Conservation (phyloP, 108 stramenopile species). For the Nitzschia sp. region DNA sequence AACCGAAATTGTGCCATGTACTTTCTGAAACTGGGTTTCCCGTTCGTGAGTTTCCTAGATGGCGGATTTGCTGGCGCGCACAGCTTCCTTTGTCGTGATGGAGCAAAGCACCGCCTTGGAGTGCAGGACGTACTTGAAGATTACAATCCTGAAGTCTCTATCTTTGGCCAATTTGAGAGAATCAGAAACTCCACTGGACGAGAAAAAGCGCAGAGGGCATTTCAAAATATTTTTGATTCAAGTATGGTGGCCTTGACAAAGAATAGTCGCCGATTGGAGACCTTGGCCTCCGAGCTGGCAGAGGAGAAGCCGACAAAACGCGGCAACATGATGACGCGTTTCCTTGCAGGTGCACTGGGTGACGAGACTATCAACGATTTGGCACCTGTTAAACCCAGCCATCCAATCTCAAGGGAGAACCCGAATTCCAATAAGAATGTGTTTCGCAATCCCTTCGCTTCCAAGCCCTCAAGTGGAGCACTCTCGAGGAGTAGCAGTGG, state of each 20-base stretch:
- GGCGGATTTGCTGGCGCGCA: constrained; percentile 88
- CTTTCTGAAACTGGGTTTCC: constrained; percentile 88
- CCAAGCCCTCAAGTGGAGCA: not conserved
- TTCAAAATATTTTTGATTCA: constrained; percentile 75
- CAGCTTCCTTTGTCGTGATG: constrained; percentile 71
- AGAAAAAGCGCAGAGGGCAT: constrained; percentile 63
- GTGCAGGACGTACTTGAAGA: constrained; percentile 62
- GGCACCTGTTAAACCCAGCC: not conserved
- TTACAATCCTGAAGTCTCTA: constrained; percentile 66
- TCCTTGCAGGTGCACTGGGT: constrained; percentile 3
- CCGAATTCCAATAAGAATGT: not conserved
- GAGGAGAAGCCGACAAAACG: not conserved
- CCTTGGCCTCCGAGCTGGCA: constrained; percentile 4
- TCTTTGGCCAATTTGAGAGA: constrained; percentile 77
- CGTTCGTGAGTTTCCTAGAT: constrained; percentile 88
- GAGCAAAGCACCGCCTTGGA: constrained; percentile 37
- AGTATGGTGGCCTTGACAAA: constrained; percentile 70
- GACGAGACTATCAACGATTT: not conserved
- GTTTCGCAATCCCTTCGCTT: constrained; percentile 24
- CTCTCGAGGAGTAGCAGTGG: no score
- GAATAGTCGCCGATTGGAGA: constrained; percentile 35
- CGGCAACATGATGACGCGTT: constrained; percentile 13
- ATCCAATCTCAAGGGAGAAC: not conserved
- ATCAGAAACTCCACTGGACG: constrained; percentile 56
- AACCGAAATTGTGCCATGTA: constrained; percentile 79